phyloP scores from a whole-genome alignment of 1,139 yeast genomes.

The Magnusiomyces starmeri region DNA sequence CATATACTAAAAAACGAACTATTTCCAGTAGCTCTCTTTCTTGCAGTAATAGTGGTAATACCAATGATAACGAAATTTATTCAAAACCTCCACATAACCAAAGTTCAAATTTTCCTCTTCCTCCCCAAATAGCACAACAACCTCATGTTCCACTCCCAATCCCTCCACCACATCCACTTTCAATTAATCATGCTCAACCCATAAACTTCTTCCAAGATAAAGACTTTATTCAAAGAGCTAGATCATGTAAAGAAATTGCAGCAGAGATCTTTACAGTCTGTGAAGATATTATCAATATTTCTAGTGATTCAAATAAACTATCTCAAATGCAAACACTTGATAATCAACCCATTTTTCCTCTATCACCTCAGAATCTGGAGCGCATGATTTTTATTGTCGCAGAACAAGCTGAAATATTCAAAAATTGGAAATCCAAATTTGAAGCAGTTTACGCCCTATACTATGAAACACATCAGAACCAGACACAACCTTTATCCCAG shows the following conservation, averaged over 20 bases:
- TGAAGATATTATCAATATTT: background rate
- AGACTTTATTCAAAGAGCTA: background rate
- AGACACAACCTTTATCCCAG: too few species aligned
- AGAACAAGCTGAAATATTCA: background rate
- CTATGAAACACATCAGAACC: background rate
- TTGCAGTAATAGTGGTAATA: background rate
- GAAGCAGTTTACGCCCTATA: background rate
- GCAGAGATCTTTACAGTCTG: background rate
- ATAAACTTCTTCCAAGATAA: background rate
- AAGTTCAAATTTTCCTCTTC: too few species aligned
- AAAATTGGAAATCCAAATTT: background rate
- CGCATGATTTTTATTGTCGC: background rate
- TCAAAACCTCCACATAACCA: too few species aligned
- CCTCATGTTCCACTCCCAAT: background rate
- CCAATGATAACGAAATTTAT: background rate
- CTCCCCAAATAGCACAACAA: background rate
- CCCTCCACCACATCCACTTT: background rate
- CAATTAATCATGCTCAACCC: background rate
- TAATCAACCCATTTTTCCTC: background rate
- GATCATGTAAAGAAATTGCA: background rate
- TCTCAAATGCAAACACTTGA: background rate
- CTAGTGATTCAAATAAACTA: too few species aligned
- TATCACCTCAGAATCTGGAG: background rate
- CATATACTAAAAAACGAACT: background rate
- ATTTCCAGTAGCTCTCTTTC: too few species aligned